A percentile compares a stretch with the other conserved stretches of the same genome.
Conservation (phyloP, 139 green algal species). For the Ettlia oleoabundans region DNA sequence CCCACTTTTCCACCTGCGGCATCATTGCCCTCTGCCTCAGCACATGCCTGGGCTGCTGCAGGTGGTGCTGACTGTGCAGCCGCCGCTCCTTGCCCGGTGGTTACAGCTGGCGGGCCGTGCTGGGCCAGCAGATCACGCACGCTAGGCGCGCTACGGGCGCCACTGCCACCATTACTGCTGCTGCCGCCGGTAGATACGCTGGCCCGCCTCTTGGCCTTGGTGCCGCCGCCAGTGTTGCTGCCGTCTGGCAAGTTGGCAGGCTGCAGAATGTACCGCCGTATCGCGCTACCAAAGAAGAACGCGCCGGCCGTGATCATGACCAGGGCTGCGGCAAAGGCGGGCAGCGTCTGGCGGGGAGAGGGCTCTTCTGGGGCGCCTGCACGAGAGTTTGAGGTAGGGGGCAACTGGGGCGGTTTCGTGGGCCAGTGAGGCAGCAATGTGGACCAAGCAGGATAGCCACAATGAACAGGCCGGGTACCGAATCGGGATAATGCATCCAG, state of each 20-base stretch:
- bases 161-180: neutral
- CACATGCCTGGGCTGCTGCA: too few relatives aligned
- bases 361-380: neutral
- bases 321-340: neutral
- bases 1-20: too few relatives aligned
- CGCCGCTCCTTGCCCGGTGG: too few relatives aligned
- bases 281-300: neutral
- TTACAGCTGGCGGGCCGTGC: too few relatives aligned
- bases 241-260: neutral
- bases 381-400: too few relatives aligned
- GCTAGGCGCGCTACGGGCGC: neutral
- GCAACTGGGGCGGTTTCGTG: too few relatives aligned
- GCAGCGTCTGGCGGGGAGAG: neutral
- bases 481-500: too few relatives aligned
- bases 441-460: too few relatives aligned
- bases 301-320: neutral
- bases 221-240: neutral
- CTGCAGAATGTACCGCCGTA: conserved; percentile 28
- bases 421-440: too few relatives aligned
- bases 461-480: too few relatives aligned
- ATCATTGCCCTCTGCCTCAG: too few relatives aligned
- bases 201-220: neutral
- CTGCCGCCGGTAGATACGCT: neutral
- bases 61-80: too few relatives aligned
- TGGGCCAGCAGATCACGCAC: conserved; percentile 3